A percentile compares a stretch with the other conserved stretches of the same genome.
Evolutionary conservation across 1,139 yeast species (phyloP).

Genomic region (Pneumocystis wakefieldiae): DNA sequence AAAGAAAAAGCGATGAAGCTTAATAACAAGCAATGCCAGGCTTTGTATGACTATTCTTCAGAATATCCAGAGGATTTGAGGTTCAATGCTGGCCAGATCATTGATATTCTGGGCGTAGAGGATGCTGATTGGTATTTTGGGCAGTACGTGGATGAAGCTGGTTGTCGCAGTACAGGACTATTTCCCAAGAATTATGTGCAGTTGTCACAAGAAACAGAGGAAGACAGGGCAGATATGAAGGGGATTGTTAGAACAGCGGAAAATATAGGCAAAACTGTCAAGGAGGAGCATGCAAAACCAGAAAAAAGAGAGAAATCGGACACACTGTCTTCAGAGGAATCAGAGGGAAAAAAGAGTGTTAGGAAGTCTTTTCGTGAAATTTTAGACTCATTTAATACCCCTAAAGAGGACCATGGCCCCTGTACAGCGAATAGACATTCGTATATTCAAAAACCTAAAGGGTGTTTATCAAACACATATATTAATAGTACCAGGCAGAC

Average conservation of each 20-base stretch:
- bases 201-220: constrained; percentile 5
- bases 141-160: constrained; percentile 32
- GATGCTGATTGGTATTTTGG: constrained; percentile 91
- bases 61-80: constrained; percentile 74
- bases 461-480: not conserved
- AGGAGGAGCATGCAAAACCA: constrained; percentile 34
- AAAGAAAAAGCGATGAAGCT: not conserved
- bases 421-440: not conserved
- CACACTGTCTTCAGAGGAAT: not conserved
- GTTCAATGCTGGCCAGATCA: constrained; percentile 50
- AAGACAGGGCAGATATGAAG: not conserved
- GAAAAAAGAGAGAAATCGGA: constrained; percentile 52
- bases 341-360: not conserved
- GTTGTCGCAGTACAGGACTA: constrained; percentile 44
- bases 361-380: not conserved
- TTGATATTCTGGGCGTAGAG: constrained; percentile 61
- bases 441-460: not conserved
- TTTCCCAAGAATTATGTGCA: constrained; percentile 81
- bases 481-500: not conserved
- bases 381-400: not conserved
- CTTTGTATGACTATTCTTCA: constrained; percentile 57
- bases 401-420: not conserved
- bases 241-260: too few species aligned
- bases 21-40: constrained; percentile 23
- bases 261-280: constrained; percentile 25